These are phyloP conservation scores for Boletus rufocinnamomeus DNA, from an alignment of 768 basidiomycete species.

Conservation along the genomic window DNA sequence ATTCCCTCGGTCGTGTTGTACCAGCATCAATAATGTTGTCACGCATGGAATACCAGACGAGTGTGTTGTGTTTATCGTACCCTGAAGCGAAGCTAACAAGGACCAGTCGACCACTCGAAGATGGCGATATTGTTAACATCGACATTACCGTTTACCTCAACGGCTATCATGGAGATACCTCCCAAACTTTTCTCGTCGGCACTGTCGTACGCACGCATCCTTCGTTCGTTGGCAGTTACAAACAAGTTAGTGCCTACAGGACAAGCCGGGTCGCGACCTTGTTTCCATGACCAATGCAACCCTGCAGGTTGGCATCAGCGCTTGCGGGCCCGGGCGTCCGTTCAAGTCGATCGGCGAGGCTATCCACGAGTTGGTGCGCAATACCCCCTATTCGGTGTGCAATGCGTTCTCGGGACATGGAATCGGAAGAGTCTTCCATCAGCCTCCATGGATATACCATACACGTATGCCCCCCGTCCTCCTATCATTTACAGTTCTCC, in stretches of 20 bases:
- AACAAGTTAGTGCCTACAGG: slow-evolving; percentile 43
- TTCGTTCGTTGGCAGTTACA: neutral
- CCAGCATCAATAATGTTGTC: slow-evolving; percentile 84
- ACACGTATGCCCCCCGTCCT: slow-evolving; percentile 47
- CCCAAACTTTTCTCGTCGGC: slow-evolving; percentile 80
- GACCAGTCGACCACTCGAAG: slow-evolving; percentile 70
- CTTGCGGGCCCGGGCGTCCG: slow-evolving; percentile 70
- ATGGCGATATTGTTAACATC: slow-evolving; percentile 86
- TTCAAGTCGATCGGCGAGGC: slow-evolving; percentile 72
- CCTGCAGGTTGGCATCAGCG: slow-evolving; percentile 66
- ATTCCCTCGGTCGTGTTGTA: slow-evolving; percentile 53
- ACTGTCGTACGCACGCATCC: slow-evolving; percentile 53
- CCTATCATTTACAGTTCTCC: neutral
- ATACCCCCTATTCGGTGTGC: slow-evolving; percentile 57
- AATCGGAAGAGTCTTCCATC: slow-evolving; percentile 80
- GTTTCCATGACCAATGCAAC: slow-evolving; percentile 64
- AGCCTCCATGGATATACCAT: slow-evolving; percentile 82
- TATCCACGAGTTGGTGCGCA: slow-evolving; percentile 55
- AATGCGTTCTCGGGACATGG: slow-evolving; percentile 83
- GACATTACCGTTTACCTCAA: slow-evolving; percentile 85
- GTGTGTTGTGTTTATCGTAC: slow-evolving; percentile 43
- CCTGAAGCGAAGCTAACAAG: neutral
- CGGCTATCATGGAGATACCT: slow-evolving; percentile 90
- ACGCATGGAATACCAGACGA: slow-evolving; percentile 91
- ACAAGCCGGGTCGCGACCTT: slow-evolving; percentile 66